Conservation (phyloP, 805 yeast species). For the Saccharomycopsis microspora region DNA sequence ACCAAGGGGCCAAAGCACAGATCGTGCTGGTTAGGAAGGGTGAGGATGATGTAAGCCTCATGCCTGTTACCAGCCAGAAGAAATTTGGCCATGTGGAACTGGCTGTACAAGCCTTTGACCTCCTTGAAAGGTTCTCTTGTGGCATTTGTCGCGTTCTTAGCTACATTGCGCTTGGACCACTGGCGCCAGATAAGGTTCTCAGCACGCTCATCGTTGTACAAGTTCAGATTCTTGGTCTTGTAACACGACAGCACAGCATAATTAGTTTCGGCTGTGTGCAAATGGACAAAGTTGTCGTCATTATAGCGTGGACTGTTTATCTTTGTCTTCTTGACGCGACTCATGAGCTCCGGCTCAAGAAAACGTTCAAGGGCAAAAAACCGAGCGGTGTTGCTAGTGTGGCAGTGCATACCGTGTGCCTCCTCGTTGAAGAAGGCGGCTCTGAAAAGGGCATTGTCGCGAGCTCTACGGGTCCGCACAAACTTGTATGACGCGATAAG, state of each 20-base stretch:
- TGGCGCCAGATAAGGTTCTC: slow-evolving; percentile 7
- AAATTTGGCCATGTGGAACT: neutral
- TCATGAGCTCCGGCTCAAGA: too few relatives aligned
- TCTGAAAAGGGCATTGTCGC: too few relatives aligned
- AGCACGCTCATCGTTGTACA: slow-evolving; percentile 1
- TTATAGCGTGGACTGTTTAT: slow-evolving; percentile 2
- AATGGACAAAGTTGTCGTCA: slow-evolving; percentile 11
- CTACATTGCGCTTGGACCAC: neutral
- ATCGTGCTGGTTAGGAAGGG: slow-evolving; percentile 5
- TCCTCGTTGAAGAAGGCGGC: too few relatives aligned
- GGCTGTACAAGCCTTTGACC: neutral
- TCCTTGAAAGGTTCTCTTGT: neutral
- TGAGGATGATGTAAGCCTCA: neutral
- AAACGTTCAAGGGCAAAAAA: neutral
- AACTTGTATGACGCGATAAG: too few relatives aligned
- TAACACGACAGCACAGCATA: neutral
- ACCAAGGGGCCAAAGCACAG: slow-evolving; percentile 8
- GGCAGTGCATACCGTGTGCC: too few relatives aligned
- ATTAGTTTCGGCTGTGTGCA: slow-evolving; percentile 2
- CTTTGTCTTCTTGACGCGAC: neutral
- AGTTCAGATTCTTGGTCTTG: slow-evolving; percentile 6
- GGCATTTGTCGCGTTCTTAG: neutral
- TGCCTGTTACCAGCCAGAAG: neutral
- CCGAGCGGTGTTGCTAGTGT: too few relatives aligned
- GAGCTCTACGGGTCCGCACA: too few relatives aligned